Percentiles rank a stretch among this genome's conserved stretches.
phyloP scores from a whole-genome alignment of 306 rosid genomes.

The Mucuna pruriens region DNA sequence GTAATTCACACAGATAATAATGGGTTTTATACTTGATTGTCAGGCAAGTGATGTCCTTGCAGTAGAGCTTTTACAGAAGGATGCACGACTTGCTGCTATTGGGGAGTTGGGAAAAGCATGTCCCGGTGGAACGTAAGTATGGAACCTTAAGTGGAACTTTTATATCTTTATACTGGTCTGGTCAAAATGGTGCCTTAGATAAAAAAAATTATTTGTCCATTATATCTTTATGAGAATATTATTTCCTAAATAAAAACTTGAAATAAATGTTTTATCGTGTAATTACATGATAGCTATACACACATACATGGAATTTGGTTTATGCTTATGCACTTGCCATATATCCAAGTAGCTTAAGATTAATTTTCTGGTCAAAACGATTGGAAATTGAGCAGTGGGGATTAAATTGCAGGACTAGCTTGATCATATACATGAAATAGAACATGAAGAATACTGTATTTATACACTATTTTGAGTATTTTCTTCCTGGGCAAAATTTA shows the following conservation, averaged over 20 bases:
- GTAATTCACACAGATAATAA: slow-evolving; percentile 2
- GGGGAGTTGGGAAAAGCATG: slow-evolving; percentile 88
- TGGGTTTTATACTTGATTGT: slow-evolving; percentile 37
- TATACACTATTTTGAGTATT: neutral
- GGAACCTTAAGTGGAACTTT: slow-evolving; percentile 23
- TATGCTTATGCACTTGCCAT: neutral
- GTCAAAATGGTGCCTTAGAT: neutral
- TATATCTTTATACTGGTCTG: slow-evolving; percentile 14
- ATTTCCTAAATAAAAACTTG: slow-evolving; percentile 9
- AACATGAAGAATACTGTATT: neutral
- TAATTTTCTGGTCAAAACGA: neutral
- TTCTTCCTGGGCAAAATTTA: slow-evolving; percentile 4
- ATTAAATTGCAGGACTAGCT: neutral
- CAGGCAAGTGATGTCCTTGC: slow-evolving; percentile 98
- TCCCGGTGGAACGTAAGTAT: slow-evolving; percentile 89
- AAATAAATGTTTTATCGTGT: slow-evolving; percentile 1
- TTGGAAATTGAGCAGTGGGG: neutral
- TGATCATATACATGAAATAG: neutral
- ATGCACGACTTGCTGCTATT: slow-evolving; percentile 81
- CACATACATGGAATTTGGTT: neutral
- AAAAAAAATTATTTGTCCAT: neutral
- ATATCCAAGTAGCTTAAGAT: slow-evolving; percentile 12
- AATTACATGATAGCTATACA: neutral
- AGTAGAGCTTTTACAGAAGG: slow-evolving; percentile 95
- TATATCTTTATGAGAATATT: slow-evolving; percentile 10